These are phyloP conservation scores for Saccharum spontaneum DNA, from an alignment of 176 grass and related monocot species.

Conservation along the genomic window DNA sequence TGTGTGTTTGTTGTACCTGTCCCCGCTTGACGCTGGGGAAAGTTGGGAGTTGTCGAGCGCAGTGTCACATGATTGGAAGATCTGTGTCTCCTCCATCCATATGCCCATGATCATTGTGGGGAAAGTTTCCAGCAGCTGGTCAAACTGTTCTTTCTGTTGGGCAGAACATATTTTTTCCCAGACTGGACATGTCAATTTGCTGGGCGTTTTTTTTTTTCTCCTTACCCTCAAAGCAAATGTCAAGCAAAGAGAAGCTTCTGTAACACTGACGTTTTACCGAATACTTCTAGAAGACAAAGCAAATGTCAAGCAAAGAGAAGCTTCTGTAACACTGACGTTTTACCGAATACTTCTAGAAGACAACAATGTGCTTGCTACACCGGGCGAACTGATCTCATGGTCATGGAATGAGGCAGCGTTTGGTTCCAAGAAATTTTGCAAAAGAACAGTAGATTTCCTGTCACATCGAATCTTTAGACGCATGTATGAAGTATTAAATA, in stretches of 20 bases:
- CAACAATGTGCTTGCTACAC: neutral
- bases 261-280: neutral
- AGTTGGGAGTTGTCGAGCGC: neutral
- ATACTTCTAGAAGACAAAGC: too few species aligned
- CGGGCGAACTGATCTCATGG: neutral
- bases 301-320: neutral
- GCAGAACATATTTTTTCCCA: neutral
- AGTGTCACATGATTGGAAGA: constrained; percentile 15
- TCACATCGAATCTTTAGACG: too few species aligned
- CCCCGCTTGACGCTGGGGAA: neutral
- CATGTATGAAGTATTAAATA: too few species aligned
- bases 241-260: neutral
- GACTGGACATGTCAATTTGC: neutral
- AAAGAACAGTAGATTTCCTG: too few species aligned
- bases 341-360: neutral
- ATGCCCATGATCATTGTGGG: neutral
- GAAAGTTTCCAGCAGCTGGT: constrained; percentile 10
- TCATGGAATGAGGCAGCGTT: neutral
- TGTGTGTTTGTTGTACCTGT: constrained; percentile 2
- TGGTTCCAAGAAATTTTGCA: too few species aligned
- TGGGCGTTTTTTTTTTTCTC: neutral
- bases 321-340: neutral
- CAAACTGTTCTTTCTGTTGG: neutral
- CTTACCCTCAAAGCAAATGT: neutral
- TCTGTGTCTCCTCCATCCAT: neutral